Percentiles rank a stretch among this genome's conserved stretches.
These are phyloP conservation scores for Tolypocladium ophioglossoides DNA, from an alignment of 2,329 filamentous ascomycete genomes.

Conservation along the genomic window DNA sequence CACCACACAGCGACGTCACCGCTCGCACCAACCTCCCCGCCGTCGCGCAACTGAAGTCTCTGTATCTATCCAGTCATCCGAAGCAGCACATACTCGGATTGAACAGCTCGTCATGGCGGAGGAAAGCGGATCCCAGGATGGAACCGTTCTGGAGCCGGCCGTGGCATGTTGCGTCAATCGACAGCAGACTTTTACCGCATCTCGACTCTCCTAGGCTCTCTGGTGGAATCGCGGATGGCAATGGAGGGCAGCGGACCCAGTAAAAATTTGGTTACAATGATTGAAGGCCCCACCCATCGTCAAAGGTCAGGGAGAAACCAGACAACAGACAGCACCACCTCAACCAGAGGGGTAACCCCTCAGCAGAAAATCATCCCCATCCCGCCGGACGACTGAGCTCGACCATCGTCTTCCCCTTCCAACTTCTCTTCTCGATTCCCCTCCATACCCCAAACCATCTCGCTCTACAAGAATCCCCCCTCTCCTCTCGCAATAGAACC, in stretches of 20 bases:
- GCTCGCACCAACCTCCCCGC: not conserved
- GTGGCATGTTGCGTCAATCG: conserved; percentile 5
- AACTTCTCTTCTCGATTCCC: conserved; percentile 10
- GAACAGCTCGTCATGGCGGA: not conserved
- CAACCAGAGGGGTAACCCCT: conserved; percentile 26
- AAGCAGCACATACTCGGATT: not conserved
- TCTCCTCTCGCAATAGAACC: conserved; percentile 8
- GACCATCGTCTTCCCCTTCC: conserved; percentile 1
- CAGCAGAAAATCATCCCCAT: conserved; percentile 5
- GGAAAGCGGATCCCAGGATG: not conserved
- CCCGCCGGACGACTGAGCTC: not conserved
- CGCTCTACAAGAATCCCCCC: not conserved
- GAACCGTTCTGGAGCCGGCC: not conserved
- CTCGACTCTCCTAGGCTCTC: not conserved
- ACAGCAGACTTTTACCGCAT: conserved; percentile 5
- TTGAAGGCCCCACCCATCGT: not conserved
- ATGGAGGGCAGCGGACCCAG: not conserved
- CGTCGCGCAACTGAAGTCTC: not conserved
- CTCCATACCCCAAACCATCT: conserved; percentile 8
- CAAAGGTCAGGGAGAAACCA: too few relatives aligned
- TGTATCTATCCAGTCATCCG: not conserved
- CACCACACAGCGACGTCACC: not conserved
- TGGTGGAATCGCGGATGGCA: not conserved
- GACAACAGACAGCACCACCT: too few relatives aligned
- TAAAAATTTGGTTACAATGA: not conserved